Conservation (phyloP, 2,329 filamentous ascomycete genomes). For the Pseudonectria buxi region DNA sequence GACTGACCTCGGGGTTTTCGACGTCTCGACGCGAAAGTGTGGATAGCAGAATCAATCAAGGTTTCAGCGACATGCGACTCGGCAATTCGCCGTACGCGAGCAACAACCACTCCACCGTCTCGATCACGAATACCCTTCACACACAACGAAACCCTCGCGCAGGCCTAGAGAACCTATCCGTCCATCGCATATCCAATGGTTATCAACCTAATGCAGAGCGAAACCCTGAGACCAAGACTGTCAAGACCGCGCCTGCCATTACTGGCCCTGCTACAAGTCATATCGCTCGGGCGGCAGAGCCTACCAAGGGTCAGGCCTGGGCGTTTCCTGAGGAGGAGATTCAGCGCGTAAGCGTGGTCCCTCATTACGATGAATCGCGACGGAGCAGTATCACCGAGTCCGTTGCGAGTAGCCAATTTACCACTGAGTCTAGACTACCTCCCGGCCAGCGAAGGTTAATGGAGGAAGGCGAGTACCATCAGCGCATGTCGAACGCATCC, state of each 20-base stretch:
- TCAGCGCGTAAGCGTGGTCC: conserved; percentile 39
- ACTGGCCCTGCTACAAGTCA: conserved; percentile 60
- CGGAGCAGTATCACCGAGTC: conserved; percentile 73
- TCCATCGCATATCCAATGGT: conserved; percentile 57
- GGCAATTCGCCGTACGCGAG: conserved; percentile 64
- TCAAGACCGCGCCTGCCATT: conserved; percentile 67
- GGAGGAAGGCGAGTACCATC: conserved; percentile 53
- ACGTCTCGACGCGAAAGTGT: conserved; percentile 66
- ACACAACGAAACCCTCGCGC: conserved; percentile 56
- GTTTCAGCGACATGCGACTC: conserved; percentile 62
- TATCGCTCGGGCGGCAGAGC: conserved; percentile 66
- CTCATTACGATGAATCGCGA: conserved; percentile 56
- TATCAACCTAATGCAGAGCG: conserved; percentile 56
- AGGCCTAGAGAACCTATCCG: conserved; percentile 44
- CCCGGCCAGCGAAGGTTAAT: conserved; percentile 60
- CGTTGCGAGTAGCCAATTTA: conserved; percentile 72
- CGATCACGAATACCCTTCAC: conserved; percentile 64
- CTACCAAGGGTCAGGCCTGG: conserved; percentile 78
- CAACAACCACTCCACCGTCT: conserved; percentile 69
- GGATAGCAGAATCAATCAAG: conserved; percentile 69
- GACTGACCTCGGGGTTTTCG: conserved; percentile 33
- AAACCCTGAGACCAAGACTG: conserved; percentile 48
- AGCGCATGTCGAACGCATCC: conserved; percentile 43
- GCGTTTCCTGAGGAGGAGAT: conserved; percentile 72
- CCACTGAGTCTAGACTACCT: conserved; percentile 65